phyloP scores from a whole-genome alignment of 805 yeast genomes.

The Scheffersomyces coipomensis region DNA sequence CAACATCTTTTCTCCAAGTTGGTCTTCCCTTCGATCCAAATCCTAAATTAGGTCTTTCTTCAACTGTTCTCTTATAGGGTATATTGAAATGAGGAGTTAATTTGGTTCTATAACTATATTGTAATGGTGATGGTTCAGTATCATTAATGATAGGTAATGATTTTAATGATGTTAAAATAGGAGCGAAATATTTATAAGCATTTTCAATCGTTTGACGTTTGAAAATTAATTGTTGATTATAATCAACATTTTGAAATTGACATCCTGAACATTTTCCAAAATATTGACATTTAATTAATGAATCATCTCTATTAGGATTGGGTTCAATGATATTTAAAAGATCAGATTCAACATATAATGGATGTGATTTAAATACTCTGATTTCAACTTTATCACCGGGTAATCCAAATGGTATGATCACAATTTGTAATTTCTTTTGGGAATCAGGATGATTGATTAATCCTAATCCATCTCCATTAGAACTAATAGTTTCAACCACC shows the following conservation, averaged over 20 bases:
- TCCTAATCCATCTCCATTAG: slow-evolving; percentile 89
- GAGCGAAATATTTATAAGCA: slow-evolving; percentile 80
- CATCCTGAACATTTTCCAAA: slow-evolving; percentile 95
- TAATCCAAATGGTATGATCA: slow-evolving; percentile 79
- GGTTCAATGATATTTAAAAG: slow-evolving; percentile 47
- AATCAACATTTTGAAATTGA: slow-evolving; percentile 80
- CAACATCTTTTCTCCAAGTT: slow-evolving; percentile 52
- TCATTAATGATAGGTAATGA: slow-evolving; percentile 59
- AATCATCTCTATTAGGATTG: slow-evolving; percentile 47
- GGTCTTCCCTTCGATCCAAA: slow-evolving; percentile 87
- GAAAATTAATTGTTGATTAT: slow-evolving; percentile 67
- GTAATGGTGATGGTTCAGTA: slow-evolving; percentile 75
- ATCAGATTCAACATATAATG: slow-evolving; percentile 73
- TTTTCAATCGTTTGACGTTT: slow-evolving; percentile 74
- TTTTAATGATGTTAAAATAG: slow-evolving; percentile 39
- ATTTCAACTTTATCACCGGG: slow-evolving; percentile 81
- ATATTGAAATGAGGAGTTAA: slow-evolving; percentile 93
- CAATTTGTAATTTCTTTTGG: slow-evolving; percentile 51
- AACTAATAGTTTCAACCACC: slow-evolving; percentile 54
- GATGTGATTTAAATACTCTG: slow-evolving; percentile 76
- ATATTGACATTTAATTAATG: slow-evolving; percentile 70
- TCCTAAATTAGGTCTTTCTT: slow-evolving; percentile 70
- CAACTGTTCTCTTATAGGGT: slow-evolving; percentile 50
- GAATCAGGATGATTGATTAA: slow-evolving; percentile 59
- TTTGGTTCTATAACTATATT: slow-evolving; percentile 82